Evolutionary conservation across 225 moss, liverwort and hornwort genomes (phyloP).

Genomic region (Straminergon stramineum): DNA sequence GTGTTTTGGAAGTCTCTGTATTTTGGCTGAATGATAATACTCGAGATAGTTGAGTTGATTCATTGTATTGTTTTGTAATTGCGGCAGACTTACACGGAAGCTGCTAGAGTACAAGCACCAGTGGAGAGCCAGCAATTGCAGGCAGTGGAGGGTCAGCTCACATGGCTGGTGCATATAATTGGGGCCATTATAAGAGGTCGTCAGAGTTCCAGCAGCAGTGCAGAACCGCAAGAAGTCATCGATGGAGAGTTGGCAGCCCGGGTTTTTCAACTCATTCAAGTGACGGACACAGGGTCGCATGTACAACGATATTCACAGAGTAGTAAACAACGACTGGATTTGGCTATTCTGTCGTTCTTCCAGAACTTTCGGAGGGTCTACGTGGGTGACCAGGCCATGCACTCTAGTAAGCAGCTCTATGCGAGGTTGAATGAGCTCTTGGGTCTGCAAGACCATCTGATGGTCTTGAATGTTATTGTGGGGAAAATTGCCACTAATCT

Average conservation of each 20-base stretch:
- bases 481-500: conserved; percentile 57
- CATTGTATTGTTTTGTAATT: neutral
- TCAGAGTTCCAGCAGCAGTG: conserved; percentile 54
- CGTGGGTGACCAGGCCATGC: conserved; percentile 66
- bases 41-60: neutral
- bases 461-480: conserved; percentile 58
- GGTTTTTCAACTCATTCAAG: conserved; percentile 56
- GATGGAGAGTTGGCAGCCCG: conserved; percentile 61
- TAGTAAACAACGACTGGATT: conserved; percentile 58
- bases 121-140: conserved; percentile 43
- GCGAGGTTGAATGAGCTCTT: conserved; percentile 49
- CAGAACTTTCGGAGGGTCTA: conserved; percentile 62
- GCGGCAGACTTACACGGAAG: conserved; percentile 41
- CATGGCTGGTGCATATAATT: conserved; percentile 59
- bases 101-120: conserved; percentile 30
- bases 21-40: neutral
- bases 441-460: conserved; percentile 54
- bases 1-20: neutral
- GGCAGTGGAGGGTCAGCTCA: conserved; percentile 59
- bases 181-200: conserved; percentile 58
- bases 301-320: conserved; percentile 47
- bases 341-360: conserved; percentile 53
- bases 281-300: conserved; percentile 52
- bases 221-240: conserved; percentile 57
- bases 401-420: conserved; percentile 63